A percentile compares a stretch with the other conserved stretches of the same genome.
These are phyloP conservation scores for Trichoderma lentiforme DNA, from an alignment of 2,329 filamentous ascomycete species.

Conservation along the genomic window DNA sequence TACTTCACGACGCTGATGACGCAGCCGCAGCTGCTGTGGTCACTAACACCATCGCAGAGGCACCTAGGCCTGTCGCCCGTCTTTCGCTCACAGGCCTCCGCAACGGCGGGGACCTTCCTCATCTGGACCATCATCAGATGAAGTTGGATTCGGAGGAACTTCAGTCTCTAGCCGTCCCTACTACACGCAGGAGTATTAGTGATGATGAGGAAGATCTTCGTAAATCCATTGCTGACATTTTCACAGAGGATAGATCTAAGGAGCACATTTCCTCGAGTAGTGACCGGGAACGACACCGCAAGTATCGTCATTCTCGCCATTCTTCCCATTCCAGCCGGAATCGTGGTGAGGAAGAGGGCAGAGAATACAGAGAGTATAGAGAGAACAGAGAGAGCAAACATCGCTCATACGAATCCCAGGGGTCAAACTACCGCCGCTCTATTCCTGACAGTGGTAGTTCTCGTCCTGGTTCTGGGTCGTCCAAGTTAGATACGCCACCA, in stretches of 20 bases:
- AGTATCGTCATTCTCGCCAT: slow-evolving; percentile 41
- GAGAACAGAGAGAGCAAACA: slow-evolving; percentile 30
- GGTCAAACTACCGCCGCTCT: slow-evolving; percentile 33
- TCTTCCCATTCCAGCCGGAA: slow-evolving; percentile 31
- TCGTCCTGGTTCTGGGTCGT: slow-evolving; percentile 16
- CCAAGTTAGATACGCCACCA: slow-evolving; percentile 34
- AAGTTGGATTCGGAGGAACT: slow-evolving; percentile 27
- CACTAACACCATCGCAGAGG: slow-evolving; percentile 50
- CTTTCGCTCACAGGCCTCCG: slow-evolving; percentile 27
- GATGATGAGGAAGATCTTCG: slow-evolving; percentile 31
- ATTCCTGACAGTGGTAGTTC: slow-evolving; percentile 37
- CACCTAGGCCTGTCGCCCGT: slow-evolving; percentile 42
- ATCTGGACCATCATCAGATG: slow-evolving; percentile 27
- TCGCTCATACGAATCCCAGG: slow-evolving; percentile 25
- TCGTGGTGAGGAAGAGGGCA: slow-evolving; percentile 32
- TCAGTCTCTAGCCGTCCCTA: slow-evolving; percentile 33
- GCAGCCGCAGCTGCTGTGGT: slow-evolving; percentile 53
- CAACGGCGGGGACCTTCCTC: slow-evolving; percentile 27
- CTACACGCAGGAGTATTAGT: slow-evolving; percentile 34
- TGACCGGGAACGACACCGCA: slow-evolving; percentile 41
- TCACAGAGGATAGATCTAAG: slow-evolving; percentile 49
- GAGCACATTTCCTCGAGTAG: slow-evolving; percentile 35
- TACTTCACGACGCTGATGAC: slow-evolving; percentile 49
- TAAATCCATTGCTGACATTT: slow-evolving; percentile 53
- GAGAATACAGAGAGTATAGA: slow-evolving; percentile 27